A percentile compares a stretch with the other conserved stretches of the same genome.
phyloP scores from a whole-genome alignment of 179 eudicot species.

The Camellia oleifera region DNA sequence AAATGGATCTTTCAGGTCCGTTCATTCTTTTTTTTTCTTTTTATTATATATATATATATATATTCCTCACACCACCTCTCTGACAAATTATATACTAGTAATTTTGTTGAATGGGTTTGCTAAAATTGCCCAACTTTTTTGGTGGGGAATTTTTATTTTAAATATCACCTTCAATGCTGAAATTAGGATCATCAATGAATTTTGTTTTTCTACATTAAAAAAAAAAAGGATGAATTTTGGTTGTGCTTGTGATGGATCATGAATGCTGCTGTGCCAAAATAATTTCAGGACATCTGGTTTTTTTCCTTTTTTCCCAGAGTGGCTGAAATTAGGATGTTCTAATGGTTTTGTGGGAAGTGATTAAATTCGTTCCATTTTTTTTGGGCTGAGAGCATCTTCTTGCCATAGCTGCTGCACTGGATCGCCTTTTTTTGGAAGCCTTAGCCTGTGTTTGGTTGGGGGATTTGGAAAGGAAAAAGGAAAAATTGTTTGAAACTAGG shows the following conservation, averaged over 20 bases:
- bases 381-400: too few species aligned
- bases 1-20: constrained; percentile 95
- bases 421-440: not conserved
- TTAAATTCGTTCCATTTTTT: not conserved
- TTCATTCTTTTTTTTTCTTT: not conserved
- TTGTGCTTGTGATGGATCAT: not conserved
- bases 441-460: not conserved
- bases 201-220: not conserved
- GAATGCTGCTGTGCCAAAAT: not conserved
- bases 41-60: not conserved
- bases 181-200: not conserved
- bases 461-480: too few species aligned
- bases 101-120: not conserved
- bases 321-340: not conserved
- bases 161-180: not conserved
- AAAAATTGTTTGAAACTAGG: too few species aligned
- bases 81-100: not conserved
- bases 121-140: not conserved
- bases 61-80: not conserved
- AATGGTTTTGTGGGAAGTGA: not conserved
- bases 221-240: not conserved
- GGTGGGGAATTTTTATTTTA: not conserved
- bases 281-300: not conserved
- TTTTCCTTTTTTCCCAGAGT: not conserved
- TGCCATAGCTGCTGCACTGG: too few species aligned